A percentile compares a stretch with the other conserved stretches of the same genome.
These are phyloP conservation scores for Periconia sp. DNA, from an alignment of 2,329 filamentous ascomycete genomes.

Conservation along the genomic window DNA sequence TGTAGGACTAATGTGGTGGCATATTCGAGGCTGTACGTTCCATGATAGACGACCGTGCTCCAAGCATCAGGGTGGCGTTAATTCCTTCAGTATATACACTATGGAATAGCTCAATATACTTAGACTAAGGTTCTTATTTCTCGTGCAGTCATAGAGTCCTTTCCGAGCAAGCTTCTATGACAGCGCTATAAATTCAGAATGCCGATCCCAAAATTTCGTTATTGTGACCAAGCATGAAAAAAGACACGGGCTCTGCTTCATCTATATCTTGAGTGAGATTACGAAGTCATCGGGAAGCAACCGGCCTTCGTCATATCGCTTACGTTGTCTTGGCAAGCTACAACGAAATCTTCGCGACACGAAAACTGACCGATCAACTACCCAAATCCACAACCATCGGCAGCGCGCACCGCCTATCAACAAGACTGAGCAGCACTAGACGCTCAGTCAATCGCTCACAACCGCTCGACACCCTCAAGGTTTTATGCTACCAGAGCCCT, in stretches of 20 bases:
- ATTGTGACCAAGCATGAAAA: too few relatives aligned
- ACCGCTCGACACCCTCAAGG: conserved; percentile 41
- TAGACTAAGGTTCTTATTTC: too few relatives aligned
- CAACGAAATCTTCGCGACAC: conserved; percentile 7
- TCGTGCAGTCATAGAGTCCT: too few relatives aligned
- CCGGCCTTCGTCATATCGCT: conserved; percentile 7
- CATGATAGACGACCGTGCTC: conserved; percentile 49
- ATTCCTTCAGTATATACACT: neutral
- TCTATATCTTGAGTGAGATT: neutral
- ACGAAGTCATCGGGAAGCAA: neutral
- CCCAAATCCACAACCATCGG: neutral
- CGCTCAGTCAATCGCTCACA: conserved; percentile 61
- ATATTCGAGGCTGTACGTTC: conserved; percentile 91
- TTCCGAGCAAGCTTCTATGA: too few relatives aligned
- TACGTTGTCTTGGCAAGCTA: conserved; percentile 10
- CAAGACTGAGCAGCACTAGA: conserved; percentile 48
- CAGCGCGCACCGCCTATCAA: neutral
- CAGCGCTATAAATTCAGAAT: too few relatives aligned
- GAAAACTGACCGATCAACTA: conserved; percentile 3
- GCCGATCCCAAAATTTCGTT: too few relatives aligned
- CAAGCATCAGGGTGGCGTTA: neutral
- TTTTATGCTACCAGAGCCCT: conserved; percentile 72
- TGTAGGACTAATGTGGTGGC: conserved; percentile 87
- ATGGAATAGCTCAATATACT: too few relatives aligned
- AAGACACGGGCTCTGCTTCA: neutral